phyloP scores from a whole-genome alignment of 495 filamentous ascomycete species.

The Xylaria sp. region DNA sequence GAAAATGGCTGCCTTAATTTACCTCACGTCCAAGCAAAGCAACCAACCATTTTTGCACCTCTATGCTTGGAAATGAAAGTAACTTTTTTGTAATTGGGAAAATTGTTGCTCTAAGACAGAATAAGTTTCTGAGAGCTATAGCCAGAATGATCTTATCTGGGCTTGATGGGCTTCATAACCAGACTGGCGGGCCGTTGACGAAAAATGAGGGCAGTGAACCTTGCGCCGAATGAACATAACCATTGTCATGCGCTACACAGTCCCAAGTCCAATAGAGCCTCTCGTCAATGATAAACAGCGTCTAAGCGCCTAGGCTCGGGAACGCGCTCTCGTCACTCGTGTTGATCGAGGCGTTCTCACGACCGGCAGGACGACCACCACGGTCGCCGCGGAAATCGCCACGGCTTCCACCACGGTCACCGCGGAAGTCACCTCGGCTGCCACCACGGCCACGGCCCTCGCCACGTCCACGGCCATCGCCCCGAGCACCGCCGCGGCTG shows the following conservation, averaged over 20 bases:
- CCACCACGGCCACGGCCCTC: conserved; percentile 56
- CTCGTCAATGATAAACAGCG: conserved; percentile 16
- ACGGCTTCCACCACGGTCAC: conserved; percentile 58
- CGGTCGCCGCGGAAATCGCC: conserved; percentile 53
- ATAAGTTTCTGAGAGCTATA: conserved; percentile 34
- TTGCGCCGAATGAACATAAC: conserved; percentile 33
- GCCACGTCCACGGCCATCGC: conserved; percentile 57
- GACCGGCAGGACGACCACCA: conserved; percentile 43
- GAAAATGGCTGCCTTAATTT: conserved; percentile 30
- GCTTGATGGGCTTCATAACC: conserved; percentile 28
- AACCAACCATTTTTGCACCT: conserved; percentile 27
- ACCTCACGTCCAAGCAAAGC: conserved; percentile 26
- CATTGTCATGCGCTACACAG: conserved; percentile 4
- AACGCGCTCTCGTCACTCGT: conserved; percentile 72
- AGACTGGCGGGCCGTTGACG: conserved; percentile 27
- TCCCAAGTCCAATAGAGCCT: neutral
- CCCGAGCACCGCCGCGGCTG: conserved; percentile 55
- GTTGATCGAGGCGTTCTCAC: conserved; percentile 58
- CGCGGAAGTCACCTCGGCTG: conserved; percentile 52
- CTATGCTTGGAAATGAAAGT: conserved; percentile 35
- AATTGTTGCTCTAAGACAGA: conserved; percentile 33
- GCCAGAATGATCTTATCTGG: conserved; percentile 32
- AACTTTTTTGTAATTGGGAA: conserved; percentile 44
- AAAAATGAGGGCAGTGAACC: conserved; percentile 30
- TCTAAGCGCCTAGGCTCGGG: conserved; percentile 70